These are phyloP conservation scores for Aspergillus bombycis DNA, from an alignment of 2,329 filamentous ascomycete genomes.

Conservation along the genomic window DNA sequence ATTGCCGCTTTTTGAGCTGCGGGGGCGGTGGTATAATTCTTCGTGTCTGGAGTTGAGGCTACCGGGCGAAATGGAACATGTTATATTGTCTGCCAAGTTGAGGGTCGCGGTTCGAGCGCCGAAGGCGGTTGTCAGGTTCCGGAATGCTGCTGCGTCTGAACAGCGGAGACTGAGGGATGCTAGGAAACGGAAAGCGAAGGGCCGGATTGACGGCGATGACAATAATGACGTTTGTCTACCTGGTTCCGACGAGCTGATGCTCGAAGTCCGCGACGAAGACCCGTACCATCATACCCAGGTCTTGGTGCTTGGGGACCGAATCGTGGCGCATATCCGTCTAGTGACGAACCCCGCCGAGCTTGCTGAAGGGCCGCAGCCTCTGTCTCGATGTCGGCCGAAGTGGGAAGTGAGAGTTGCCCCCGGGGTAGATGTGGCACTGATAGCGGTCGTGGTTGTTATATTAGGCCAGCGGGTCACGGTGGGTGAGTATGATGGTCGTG, in stretches of 20 bases:
- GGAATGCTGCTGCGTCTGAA: conserved; percentile 6
- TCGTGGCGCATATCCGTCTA: conserved; percentile 16
- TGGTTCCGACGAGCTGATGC: conserved; percentile 1
- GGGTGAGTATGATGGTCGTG: background rate
- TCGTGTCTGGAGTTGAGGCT: conserved; percentile 16
- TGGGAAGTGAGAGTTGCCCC: conserved; percentile 21
- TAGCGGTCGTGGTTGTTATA: conserved; percentile 22
- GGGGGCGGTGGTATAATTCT: conserved; percentile 21
- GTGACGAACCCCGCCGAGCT: conserved; percentile 16
- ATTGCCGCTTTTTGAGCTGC: conserved; percentile 22
- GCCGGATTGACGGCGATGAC: background rate
- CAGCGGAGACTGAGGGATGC: background rate
- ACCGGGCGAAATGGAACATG: conserved; percentile 11
- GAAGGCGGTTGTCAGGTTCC: conserved; percentile 16
- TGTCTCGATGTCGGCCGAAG: conserved; percentile 20
- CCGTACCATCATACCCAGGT: conserved; percentile 21
- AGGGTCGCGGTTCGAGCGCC: conserved; percentile 20
- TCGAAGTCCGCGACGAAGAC: conserved; percentile 19
- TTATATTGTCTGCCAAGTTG: conserved; percentile 18
- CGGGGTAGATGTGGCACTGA: conserved; percentile 21
- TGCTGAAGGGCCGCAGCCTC: conserved; percentile 19
- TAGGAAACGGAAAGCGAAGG: background rate
- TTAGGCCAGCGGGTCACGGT: conserved; percentile 15
- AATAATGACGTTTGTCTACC: background rate
- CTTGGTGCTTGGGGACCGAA: conserved; percentile 13